Evolutionary conservation across 2,329 filamentous ascomycete genomes (phyloP).

Genomic region (Diaporthe citriasiana): DNA sequence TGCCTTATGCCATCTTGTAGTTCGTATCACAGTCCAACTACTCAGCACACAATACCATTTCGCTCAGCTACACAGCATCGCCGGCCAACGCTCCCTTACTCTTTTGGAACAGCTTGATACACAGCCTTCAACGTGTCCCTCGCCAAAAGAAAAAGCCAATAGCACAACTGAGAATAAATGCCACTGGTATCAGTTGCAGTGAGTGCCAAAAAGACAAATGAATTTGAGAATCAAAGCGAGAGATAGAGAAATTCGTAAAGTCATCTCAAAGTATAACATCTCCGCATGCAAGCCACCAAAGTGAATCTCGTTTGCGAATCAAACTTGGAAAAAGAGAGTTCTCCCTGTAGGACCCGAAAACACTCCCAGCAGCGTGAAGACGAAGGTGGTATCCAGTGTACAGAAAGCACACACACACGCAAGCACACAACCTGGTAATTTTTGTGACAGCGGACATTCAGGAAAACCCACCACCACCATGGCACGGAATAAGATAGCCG

Average conservation of each 20-base stretch:
- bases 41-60: background rate
- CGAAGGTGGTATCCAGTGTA: slow-evolving; percentile 49
- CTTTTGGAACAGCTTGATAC: background rate
- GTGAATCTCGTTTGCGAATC: slow-evolving; percentile 23
- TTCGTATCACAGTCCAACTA: slow-evolving; percentile 18
- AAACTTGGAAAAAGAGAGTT: slow-evolving; percentile 43
- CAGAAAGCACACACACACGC: slow-evolving; percentile 45
- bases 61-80: slow-evolving; percentile 6
- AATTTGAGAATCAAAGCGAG: slow-evolving; percentile 34
- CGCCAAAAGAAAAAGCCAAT: background rate
- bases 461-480: slow-evolving; percentile 12
- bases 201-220: slow-evolving; percentile 22
- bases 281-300: slow-evolving; percentile 19
- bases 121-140: background rate
- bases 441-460: slow-evolving; percentile 36
- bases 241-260: slow-evolving; percentile 43
- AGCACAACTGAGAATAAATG: background rate
- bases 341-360: slow-evolving; percentile 43
- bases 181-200: slow-evolving; percentile 6
- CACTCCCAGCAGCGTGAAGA: slow-evolving; percentile 45
- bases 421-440: slow-evolving; percentile 45
- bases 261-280: slow-evolving; percentile 39
- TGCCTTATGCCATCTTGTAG: slow-evolving; percentile 13
- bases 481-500: slow-evolving; percentile 41
- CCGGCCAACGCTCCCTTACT: background rate